Percentiles rank a stretch among this genome's conserved stretches.
These are phyloP conservation scores for Schizosaccharomyces octosporus DNA, from an alignment of 805 yeast species.

Conservation along the genomic window DNA sequence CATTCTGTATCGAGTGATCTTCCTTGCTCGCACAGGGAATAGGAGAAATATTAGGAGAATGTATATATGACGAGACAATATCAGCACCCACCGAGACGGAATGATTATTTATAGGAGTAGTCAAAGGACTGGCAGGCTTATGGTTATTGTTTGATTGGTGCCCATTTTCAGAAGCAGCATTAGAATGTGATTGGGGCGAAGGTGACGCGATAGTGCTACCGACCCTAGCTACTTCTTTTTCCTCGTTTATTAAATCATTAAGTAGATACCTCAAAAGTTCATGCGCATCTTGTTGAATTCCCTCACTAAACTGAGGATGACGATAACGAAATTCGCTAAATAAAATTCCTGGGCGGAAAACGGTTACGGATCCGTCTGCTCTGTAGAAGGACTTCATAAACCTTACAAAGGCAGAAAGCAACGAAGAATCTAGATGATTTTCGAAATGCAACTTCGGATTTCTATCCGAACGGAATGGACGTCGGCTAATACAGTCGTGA, in stretches of 20 bases:
- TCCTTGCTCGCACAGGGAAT: too few relatives aligned
- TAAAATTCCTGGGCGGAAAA: not conserved
- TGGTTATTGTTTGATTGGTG: too few relatives aligned
- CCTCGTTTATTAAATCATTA: not conserved
- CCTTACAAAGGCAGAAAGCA: not conserved
- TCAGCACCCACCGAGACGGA: too few relatives aligned
- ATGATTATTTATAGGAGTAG: too few relatives aligned
- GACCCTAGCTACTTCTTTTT: not conserved
- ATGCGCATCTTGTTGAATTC: constrained; percentile 1
- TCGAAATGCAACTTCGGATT: not conserved
- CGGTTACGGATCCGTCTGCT: not conserved
- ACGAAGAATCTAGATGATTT: not conserved
- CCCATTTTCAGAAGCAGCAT: not conserved
- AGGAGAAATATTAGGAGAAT: too few relatives aligned
- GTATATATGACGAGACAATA: too few relatives aligned
- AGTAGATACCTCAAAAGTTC: constrained; percentile 1
- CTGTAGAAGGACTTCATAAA: not conserved
- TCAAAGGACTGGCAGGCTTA: too few relatives aligned
- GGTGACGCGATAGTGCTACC: not conserved
- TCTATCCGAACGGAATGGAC: not conserved
- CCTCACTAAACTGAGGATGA: constrained; percentile 1
- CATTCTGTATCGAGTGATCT: too few relatives aligned
- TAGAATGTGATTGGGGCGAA: not conserved
- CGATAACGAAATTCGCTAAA: not conserved
- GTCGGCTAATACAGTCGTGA: not conserved